phyloP scores from a whole-genome alignment of 495 filamentous ascomycete species.

The Trichoderma gamsii region DNA sequence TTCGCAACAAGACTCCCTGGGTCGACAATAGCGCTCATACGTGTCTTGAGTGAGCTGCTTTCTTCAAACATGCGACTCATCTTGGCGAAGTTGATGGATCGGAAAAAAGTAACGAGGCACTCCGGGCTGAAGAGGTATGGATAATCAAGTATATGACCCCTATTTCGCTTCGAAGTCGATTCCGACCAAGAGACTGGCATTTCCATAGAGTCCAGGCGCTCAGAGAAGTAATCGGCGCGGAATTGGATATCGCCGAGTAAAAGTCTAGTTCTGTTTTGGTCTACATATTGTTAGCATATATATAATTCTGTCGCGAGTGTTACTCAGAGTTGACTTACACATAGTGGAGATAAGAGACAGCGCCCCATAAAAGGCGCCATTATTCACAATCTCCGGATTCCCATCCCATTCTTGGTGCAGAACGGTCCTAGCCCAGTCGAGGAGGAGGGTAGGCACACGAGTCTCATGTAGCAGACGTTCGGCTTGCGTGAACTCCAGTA shows the following conservation, averaged over 20 bases:
- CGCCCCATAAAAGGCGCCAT: slow-evolving; percentile 63
- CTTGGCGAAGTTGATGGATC: slow-evolving; percentile 74
- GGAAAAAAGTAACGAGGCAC: slow-evolving; percentile 74
- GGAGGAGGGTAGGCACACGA: slow-evolving; percentile 49
- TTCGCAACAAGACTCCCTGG: slow-evolving; percentile 41
- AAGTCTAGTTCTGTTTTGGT: slow-evolving; percentile 56
- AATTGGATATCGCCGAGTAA: slow-evolving; percentile 63
- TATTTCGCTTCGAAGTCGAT: slow-evolving; percentile 50
- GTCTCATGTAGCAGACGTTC: slow-evolving; percentile 46
- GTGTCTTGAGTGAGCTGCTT: slow-evolving; percentile 55
- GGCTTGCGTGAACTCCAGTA: slow-evolving; percentile 40
- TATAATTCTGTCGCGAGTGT: neutral
- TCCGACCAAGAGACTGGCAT: slow-evolving; percentile 71
- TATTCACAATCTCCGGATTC: slow-evolving; percentile 57
- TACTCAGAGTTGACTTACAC: slow-evolving; percentile 41
- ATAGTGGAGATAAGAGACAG: slow-evolving; percentile 70
- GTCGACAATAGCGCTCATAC: slow-evolving; percentile 54
- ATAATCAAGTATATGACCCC: slow-evolving; percentile 70
- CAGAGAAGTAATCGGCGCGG: slow-evolving; percentile 65
- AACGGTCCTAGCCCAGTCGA: slow-evolving; percentile 73
- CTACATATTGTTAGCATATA: slow-evolving; percentile 23
- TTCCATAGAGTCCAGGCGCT: slow-evolving; percentile 70
- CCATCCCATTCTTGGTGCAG: slow-evolving; percentile 76
- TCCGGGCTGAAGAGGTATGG: slow-evolving; percentile 73
- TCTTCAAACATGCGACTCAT: slow-evolving; percentile 75